These are phyloP conservation scores for Colletotrichum euphorbiae DNA, from an alignment of 2,329 filamentous ascomycete genomes.

Conservation along the genomic window DNA sequence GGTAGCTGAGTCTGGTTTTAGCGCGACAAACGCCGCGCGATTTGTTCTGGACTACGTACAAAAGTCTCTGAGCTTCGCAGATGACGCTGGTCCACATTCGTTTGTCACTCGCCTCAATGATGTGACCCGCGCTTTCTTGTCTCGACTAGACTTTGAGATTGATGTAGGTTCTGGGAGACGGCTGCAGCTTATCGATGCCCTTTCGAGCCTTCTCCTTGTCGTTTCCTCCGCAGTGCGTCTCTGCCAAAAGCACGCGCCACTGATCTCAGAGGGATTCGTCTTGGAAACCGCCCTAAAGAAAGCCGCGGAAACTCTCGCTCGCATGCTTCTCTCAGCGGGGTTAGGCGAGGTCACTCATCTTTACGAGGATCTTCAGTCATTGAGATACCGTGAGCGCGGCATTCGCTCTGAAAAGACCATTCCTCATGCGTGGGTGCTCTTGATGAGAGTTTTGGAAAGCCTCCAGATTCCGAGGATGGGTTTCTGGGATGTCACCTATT, in stretches of 20 bases:
- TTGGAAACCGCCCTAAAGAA: slow-evolving; percentile 62
- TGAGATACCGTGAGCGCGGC: slow-evolving; percentile 61
- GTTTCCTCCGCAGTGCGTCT: slow-evolving; percentile 52
- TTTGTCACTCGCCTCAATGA: slow-evolving; percentile 60
- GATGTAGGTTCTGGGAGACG: slow-evolving; percentile 40
- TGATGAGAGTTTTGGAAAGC: slow-evolving; percentile 65
- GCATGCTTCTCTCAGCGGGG: slow-evolving; percentile 56
- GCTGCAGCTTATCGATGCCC: slow-evolving; percentile 50
- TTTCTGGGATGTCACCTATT: slow-evolving; percentile 71
- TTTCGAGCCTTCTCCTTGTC: slow-evolving; percentile 52
- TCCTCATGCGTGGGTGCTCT: slow-evolving; percentile 68
- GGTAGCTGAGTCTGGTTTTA: slow-evolving; percentile 24
- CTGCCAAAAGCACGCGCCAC: slow-evolving; percentile 51
- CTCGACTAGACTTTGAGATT: slow-evolving; percentile 45
- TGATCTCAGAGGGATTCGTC: slow-evolving; percentile 53
- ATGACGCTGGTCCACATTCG: slow-evolving; percentile 49
- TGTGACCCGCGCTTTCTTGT: slow-evolving; percentile 53
- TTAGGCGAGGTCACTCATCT: slow-evolving; percentile 56
- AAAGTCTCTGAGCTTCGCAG: slow-evolving; percentile 54
- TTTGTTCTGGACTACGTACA: slow-evolving; percentile 64
- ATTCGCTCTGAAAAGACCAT: slow-evolving; percentile 59
- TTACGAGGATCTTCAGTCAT: slow-evolving; percentile 61
- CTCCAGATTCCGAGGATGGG: slow-evolving; percentile 62
- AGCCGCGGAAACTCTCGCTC: slow-evolving; percentile 53
- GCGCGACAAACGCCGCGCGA: slow-evolving; percentile 43